Conservation (phyloP, 1,284 basidiomycete genomes). For the Nidula niveotomentosa region DNA sequence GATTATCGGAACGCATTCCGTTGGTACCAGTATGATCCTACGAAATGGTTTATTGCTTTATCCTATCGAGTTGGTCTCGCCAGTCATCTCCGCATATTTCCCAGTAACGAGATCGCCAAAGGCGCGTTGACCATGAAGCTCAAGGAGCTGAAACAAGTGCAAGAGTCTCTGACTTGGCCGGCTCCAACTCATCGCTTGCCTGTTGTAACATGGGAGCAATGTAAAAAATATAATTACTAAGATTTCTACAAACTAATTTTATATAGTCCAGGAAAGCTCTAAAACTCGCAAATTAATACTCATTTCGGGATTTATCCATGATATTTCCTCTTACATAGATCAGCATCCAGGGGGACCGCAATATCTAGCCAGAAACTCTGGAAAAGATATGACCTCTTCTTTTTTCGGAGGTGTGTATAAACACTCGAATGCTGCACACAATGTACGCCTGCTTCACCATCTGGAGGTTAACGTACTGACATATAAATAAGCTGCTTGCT, state of each 20-base stretch:
- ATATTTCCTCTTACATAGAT: slow-evolving; percentile 73
- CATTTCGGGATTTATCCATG: slow-evolving; percentile 87
- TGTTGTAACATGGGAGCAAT: slow-evolving; percentile 80
- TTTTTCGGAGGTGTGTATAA: slow-evolving; percentile 86
- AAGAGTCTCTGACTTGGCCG: slow-evolving; percentile 76
- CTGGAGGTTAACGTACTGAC: neutral
- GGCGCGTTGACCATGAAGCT: slow-evolving; percentile 84
- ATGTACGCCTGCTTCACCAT: slow-evolving; percentile 45
- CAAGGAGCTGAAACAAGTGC: slow-evolving; percentile 66
- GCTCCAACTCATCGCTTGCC: slow-evolving; percentile 67
- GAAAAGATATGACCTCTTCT: slow-evolving; percentile 80
- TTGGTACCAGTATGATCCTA: slow-evolving; percentile 63
- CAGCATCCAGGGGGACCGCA: slow-evolving; percentile 82
- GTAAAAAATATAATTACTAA: slow-evolving; percentile 36
- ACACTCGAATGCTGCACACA: slow-evolving; percentile 84
- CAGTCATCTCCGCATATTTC: slow-evolving; percentile 77
- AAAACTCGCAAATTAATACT: slow-evolving; percentile 66
- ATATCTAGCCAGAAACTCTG: slow-evolving; percentile 63
- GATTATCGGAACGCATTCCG: slow-evolving; percentile 78
- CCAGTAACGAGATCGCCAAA: slow-evolving; percentile 85
- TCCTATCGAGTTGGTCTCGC: slow-evolving; percentile 71
- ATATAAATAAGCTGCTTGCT: slow-evolving; percentile 54
- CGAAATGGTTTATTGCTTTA: slow-evolving; percentile 76
- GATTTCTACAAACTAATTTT: slow-evolving; percentile 1
- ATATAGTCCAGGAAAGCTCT: slow-evolving; percentile 70